Conservation (phyloP, 148 eudicot genomes). For the Pouteria glomerata region DNA sequence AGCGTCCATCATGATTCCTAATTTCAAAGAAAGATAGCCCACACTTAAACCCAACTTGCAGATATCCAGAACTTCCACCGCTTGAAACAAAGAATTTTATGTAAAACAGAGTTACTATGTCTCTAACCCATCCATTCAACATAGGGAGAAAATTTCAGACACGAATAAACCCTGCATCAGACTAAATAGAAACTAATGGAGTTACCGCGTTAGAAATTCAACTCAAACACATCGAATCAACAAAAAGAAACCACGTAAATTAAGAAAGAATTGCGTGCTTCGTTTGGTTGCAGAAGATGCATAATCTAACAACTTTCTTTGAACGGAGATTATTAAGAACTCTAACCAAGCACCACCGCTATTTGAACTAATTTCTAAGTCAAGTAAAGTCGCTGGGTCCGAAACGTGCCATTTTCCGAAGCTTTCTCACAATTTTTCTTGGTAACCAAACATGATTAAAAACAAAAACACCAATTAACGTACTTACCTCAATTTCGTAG, state of each 20-base stretch:
- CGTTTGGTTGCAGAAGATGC: too few species aligned
- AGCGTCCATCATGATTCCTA: conserved; percentile 15
- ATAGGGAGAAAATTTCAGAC: neutral
- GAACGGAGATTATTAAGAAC: too few species aligned
- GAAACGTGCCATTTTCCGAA: too few species aligned
- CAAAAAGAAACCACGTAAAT: too few species aligned
- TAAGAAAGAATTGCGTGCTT: too few species aligned
- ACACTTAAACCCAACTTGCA: conserved; percentile 15
- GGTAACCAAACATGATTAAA: neutral
- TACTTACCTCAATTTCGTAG: neutral
- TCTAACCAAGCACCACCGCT: too few species aligned
- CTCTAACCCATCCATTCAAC: conserved; percentile 1
- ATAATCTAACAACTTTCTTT: too few species aligned
- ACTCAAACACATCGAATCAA: neutral
- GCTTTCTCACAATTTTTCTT: neutral
- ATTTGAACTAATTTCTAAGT: too few species aligned
- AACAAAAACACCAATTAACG: neutral
- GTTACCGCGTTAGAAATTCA: neutral
- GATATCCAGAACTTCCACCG: neutral
- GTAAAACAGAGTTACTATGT: neutral
- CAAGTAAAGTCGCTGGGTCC: too few species aligned
- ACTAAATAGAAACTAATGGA: neutral
- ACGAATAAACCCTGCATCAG: neutral
- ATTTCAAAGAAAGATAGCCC: conserved; percentile 10
- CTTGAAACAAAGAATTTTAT: neutral